These are phyloP conservation scores for Thielaviopsis musarum DNA, from an alignment of 2,329 filamentous ascomycete genomes.

Conservation along the genomic window DNA sequence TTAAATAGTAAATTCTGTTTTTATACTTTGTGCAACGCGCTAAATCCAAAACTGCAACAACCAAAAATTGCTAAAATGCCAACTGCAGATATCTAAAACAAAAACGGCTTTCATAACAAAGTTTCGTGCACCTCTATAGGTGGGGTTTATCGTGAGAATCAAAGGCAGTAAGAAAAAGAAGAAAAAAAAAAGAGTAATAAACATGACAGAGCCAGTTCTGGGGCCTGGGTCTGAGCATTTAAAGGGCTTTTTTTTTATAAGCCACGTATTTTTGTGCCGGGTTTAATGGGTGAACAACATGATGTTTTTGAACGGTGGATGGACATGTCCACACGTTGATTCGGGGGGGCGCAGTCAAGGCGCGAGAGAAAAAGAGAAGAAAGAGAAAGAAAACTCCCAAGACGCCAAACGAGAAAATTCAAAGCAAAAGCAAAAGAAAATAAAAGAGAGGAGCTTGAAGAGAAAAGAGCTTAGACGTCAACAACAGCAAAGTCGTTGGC, in stretches of 20 bases:
- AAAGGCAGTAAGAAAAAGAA: not conserved
- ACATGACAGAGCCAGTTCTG: not conserved
- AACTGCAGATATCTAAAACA: not conserved
- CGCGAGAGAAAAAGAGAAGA: conserved; percentile 2
- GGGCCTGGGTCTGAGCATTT: not conserved
- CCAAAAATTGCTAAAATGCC: not conserved
- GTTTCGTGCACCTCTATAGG: too few relatives aligned
- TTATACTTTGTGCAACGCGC: not conserved
- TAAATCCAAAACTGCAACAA: not conserved
- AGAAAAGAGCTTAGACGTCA: conserved; percentile 12
- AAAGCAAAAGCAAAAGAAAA: not conserved
- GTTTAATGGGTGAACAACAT: too few relatives aligned
- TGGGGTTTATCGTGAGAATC: too few relatives aligned
- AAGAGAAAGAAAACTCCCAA: not conserved
- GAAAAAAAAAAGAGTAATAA: not conserved
- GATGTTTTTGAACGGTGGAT: not conserved
- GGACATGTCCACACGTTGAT: conserved; percentile 8
- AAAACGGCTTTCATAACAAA: too few relatives aligned
- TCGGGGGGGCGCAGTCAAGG: not conserved
- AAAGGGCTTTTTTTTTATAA: too few relatives aligned
- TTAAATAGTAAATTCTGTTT: not conserved
- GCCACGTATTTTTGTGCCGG: too few relatives aligned
- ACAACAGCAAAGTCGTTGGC: conserved; percentile 32
- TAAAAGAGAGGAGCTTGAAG: not conserved
- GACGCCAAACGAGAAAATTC: not conserved